Evolutionary conservation across 305 asterid species (phyloP), one percentile per base, ranked within the genome.

Genomic region (Solanum hybrid): DNA sequence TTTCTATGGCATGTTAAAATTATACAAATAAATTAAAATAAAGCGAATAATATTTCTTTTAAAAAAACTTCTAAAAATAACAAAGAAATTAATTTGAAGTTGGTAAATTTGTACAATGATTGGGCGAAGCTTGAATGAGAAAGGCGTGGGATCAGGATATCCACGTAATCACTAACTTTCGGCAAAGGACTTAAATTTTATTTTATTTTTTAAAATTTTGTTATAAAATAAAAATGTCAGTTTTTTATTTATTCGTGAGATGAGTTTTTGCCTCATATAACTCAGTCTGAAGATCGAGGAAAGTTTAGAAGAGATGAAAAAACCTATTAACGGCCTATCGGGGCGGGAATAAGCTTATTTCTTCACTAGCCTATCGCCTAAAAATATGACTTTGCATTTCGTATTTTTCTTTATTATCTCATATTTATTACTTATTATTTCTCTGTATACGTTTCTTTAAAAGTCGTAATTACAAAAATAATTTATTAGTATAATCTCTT

Each of bases 141-240:
- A 51, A 56, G 40, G 31, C 75, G 42, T 17, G 87, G 31, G 75
- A 84, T 51, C 60, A 51, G 5, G 3, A 27, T 84, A 51, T 51
- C 40, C 75, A 84, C 75, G 75, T 51, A 84, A 31, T 51, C 75
- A 51, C 42, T 0, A 84, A 22, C 42, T 84, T 84, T 84, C 87
- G 87, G 75, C 87, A 84, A 31, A 29, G 42, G 31, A 84, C 15
- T 42, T 80, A 7, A 38, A 22, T 36, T 22, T 36, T 1, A 11
- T 5, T 4, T 69, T 10, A 7, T 4, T 37, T 27, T 72, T 5
- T 10, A 10, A 10, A 77, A 76, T 6, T 37, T 37, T 17, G 56
- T 42, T 42, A 42, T 42, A 42, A 42, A 42, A 42, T n/a, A n/a
- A 42, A 12, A 42, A 42, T 12, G 17, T 42, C 1, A 1, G 6